Evolutionary conservation across 2,329 filamentous ascomycete genomes (phyloP).

Genomic region (Paraconiothyrium brasiliense): DNA sequence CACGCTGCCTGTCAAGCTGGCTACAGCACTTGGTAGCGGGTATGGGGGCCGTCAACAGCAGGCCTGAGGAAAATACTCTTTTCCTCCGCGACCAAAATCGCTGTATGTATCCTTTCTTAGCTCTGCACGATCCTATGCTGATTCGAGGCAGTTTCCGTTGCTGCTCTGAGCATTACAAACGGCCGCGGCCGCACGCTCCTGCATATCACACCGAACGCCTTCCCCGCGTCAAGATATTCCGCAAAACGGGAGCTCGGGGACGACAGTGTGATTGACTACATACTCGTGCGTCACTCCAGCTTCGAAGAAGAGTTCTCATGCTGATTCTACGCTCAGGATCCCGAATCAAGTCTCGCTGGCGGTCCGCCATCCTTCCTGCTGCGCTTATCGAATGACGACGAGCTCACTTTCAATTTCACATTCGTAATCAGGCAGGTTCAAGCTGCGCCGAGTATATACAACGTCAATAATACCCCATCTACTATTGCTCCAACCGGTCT

Average conservation of each 20-base stretch:
- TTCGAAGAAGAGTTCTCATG: slow-evolving; percentile 15
- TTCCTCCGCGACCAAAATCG: slow-evolving; percentile 91
- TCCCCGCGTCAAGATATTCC: slow-evolving; percentile 80
- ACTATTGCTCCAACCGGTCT: slow-evolving; percentile 52
- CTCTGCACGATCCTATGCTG: slow-evolving; percentile 27
- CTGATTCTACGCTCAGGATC: slow-evolving; percentile 68
- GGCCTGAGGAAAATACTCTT: slow-evolving; percentile 79
- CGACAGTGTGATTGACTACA: slow-evolving; percentile 81
- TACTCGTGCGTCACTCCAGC: slow-evolving; percentile 71
- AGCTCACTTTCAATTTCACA: slow-evolving; percentile 91
- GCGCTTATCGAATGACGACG: slow-evolving; percentile 88
- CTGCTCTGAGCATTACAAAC: slow-evolving; percentile 83
- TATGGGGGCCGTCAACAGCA: slow-evolving; percentile 95
- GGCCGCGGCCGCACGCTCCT: slow-evolving; percentile 79
- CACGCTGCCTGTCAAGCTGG: slow-evolving; percentile 26
- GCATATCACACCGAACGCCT: slow-evolving; percentile 83
- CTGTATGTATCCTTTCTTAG: slow-evolving; percentile 65
- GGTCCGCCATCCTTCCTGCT: slow-evolving; percentile 78
- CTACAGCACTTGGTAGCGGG: slow-evolving; percentile 29
- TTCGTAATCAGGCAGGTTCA: slow-evolving; percentile 75
- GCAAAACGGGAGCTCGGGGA: slow-evolving; percentile 79
- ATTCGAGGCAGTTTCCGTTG: slow-evolving; percentile 76
- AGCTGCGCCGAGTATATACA: slow-evolving; percentile 51
- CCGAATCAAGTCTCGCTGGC: slow-evolving; percentile 63
- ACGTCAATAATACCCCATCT: slow-evolving; percentile 54